Evolutionary conservation across 371 early-diverging fungal genomes (phyloP), one percentile per base, ranked within the genome.

Genomic region (Apophysomyces variabilis): DNA sequence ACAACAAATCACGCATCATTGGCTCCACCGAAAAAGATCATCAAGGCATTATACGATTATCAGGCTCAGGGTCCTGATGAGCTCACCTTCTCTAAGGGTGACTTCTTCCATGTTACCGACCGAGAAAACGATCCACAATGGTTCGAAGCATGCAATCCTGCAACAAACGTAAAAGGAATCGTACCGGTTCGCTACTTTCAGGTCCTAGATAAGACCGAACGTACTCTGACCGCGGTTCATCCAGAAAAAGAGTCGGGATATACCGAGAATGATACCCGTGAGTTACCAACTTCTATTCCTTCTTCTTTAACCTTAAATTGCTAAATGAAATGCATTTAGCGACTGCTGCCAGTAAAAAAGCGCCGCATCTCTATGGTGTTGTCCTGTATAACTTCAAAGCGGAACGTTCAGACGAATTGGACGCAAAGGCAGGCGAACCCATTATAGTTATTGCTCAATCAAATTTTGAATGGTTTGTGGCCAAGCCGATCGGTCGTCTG

Each of bases 51-150:
- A 11, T 84, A 82, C 64, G 85, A 88, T 74, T 93, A 92, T 67
- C 70, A 75, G 12, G 86, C 91, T n/a, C 72, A 79, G 57, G 82
- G 74, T 38, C 77, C 77, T 26, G 77, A 85, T 36, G 93, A 95
- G 70, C 78, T 96, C 1, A 87, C 92, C 7, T 96, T 95, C 67
- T 57, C 70, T 37, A 78, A 82, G 66, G 96, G 95, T 58, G 96
- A 96, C 68, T 93, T 94, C 66, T 95, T 94, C 78, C 88, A 90
- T 70, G 95, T 95, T 18, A 78, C 92, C 18, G 90, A 90, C 41
- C 84, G 86, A 64, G 90, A 90, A 59, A 76, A 80, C 44, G 89
- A 88, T 67, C 73, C 65, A 26, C 75, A 82, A 60, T 91, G 85
- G 83, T 96, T 89, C 71, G 92, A 92, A 63, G 96, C 91, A 7